Conservation (phyloP, 148 eudicot genomes). For the Selenicereus undatus region DNA sequence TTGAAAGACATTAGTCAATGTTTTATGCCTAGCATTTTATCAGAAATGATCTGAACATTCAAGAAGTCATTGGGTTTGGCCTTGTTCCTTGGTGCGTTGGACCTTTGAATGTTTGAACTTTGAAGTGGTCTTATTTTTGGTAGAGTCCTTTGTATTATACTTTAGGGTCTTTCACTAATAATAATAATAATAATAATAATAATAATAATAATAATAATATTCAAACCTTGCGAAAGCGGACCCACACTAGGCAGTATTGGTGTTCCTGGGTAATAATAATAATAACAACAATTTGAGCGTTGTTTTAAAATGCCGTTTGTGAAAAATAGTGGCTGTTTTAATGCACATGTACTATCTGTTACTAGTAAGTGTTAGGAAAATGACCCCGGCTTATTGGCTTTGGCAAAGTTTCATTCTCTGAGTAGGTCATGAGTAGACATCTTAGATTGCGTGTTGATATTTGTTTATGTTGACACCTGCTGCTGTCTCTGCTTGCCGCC, state of each 20-base stretch:
- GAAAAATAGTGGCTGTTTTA: no score
- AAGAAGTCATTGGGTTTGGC: neutral
- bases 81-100: neutral
- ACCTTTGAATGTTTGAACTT: neutral
- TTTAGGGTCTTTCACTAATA: no score
- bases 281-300: no score
- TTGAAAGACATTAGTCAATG: neutral
- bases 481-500: slow-evolving; percentile 13
- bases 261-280: no score
- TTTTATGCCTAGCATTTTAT: neutral
- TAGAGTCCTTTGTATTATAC: neutral
- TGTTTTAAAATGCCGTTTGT: no score
- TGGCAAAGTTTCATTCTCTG: slow-evolving; percentile 5
- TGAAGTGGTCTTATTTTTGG: slow-evolving; percentile 3
- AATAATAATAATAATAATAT: no score
- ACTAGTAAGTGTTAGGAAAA: neutral
- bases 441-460: slow-evolving; percentile 6
- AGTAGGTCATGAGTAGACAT: neutral
- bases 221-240: no score
- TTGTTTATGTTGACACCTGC: slow-evolving; percentile 10
- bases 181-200: no score
- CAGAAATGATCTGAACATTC: neutral
- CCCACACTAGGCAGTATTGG: no score
- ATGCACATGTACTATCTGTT: neutral
- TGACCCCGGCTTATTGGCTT: neutral